These are phyloP conservation scores for Dipteronia sinensis DNA, from an alignment of 345 rosid genomes.

Conservation along the genomic window DNA sequence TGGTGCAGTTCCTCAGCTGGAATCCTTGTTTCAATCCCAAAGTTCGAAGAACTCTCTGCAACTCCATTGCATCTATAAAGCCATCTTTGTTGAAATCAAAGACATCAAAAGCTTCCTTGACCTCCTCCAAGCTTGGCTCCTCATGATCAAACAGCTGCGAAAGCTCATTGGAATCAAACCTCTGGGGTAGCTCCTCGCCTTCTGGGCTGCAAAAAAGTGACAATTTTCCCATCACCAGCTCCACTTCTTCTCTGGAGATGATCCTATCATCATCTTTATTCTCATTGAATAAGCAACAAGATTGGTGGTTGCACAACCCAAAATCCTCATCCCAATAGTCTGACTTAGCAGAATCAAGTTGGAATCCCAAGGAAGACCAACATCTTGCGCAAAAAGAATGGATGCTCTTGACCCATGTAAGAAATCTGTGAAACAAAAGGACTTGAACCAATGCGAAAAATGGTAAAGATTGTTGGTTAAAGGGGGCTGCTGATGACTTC, in stretches of 20 bases:
- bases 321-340: constrained; percentile 21
- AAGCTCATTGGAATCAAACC: constrained; percentile 42
- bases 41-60: constrained; percentile 59
- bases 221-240: constrained; percentile 62
- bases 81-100: constrained; percentile 83
- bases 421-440: constrained; percentile 27
- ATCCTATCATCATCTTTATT: constrained; percentile 30
- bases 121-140: constrained; percentile 78
- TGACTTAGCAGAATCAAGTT: constrained; percentile 21
- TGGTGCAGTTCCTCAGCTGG: constrained; percentile 51
- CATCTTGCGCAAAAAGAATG: constrained; percentile 37
- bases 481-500: constrained; percentile 25
- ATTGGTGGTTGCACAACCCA: constrained; percentile 27
- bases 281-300: not conserved
- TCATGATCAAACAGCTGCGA: constrained; percentile 59
- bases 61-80: constrained; percentile 66
- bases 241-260: constrained; percentile 53
- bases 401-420: constrained; percentile 25
- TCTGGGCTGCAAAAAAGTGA: constrained; percentile 49
- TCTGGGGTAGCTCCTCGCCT: constrained; percentile 41
- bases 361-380: constrained; percentile 37
- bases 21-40: constrained; percentile 59
- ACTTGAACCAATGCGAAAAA: constrained; percentile 31
- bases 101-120: constrained; percentile 75
- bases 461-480: constrained; percentile 21